Percentiles rank a stretch among this genome's conserved stretches.
Evolutionary conservation across 768 basidiomycete genomes (phyloP).

Genomic region (Boletus barrowsii): DNA sequence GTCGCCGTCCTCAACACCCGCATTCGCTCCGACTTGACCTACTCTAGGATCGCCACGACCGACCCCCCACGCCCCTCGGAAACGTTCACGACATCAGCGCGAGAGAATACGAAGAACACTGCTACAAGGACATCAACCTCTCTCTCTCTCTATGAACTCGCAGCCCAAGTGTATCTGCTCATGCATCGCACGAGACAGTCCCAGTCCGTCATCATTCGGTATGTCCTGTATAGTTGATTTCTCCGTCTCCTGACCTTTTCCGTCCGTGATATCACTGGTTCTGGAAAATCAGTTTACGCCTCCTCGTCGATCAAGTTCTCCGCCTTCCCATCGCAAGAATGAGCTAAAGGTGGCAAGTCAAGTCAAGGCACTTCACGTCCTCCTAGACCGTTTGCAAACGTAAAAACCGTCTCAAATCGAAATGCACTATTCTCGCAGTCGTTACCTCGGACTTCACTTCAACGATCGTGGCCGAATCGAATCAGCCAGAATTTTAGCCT

Average conservation of each 20-base stretch:
- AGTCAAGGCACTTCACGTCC: constrained; percentile 67
- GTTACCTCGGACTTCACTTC: constrained; percentile 85
- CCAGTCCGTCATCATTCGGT: constrained; percentile 79
- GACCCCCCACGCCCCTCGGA: constrained; percentile 74
- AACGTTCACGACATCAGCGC: constrained; percentile 79
- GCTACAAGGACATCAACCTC: constrained; percentile 74
- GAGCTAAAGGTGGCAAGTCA: constrained; percentile 70
- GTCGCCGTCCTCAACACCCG: constrained; percentile 78
- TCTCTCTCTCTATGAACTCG: constrained; percentile 76
- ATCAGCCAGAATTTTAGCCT: constrained; percentile 76
- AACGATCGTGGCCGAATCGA: constrained; percentile 71
- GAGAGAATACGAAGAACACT: constrained; percentile 78
- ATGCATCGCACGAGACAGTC: constrained; percentile 77
- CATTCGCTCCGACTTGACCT: constrained; percentile 83
- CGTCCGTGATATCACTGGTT: constrained; percentile 75
- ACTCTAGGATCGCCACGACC: constrained; percentile 69
- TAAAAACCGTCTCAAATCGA: constrained; percentile 82
- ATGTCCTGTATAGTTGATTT: constrained; percentile 20
- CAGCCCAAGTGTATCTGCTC: constrained; percentile 76
- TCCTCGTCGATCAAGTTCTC: constrained; percentile 78
- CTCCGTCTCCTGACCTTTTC: neutral
- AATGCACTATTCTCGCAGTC: constrained; percentile 80
- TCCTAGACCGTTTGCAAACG: constrained; percentile 89
- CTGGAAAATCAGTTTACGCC: constrained; percentile 80
- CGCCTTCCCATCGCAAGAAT: constrained; percentile 76